These are phyloP conservation scores for Populus hybrid DNA, from an alignment of 441 rosid genomes.

Conservation along the genomic window DNA sequence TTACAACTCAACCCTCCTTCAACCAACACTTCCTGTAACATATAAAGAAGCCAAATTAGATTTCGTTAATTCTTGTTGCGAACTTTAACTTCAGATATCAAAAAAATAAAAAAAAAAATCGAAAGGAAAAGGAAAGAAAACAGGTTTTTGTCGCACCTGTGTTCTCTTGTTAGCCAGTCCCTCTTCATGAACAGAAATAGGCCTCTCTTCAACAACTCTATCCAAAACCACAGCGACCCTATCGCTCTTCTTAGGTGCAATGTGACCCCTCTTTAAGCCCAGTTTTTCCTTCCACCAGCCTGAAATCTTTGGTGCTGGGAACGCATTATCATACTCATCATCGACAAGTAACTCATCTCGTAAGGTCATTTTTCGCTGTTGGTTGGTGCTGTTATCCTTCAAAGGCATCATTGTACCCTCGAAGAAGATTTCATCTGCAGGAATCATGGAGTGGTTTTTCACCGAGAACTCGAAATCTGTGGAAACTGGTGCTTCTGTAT, in stretches of 20 bases:
- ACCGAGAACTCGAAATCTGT: slow-evolving; percentile 82
- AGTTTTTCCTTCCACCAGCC: slow-evolving; percentile 78
- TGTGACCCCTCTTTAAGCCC: slow-evolving; percentile 37
- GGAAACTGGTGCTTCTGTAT: slow-evolving; percentile 91
- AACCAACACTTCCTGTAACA: slow-evolving; percentile 21
- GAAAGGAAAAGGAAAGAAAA: not conserved
- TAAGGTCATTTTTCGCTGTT: slow-evolving; percentile 49
- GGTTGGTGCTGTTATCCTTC: slow-evolving; percentile 39
- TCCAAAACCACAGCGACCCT: slow-evolving; percentile 25
- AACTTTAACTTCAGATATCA: not conserved
- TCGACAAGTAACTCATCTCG: slow-evolving; percentile 52
- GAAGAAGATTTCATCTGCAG: slow-evolving; percentile 86
- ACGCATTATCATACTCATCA: slow-evolving; percentile 26
- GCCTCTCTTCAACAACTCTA: slow-evolving; percentile 34
- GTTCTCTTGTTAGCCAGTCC: slow-evolving; percentile 18
- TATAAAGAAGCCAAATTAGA: not conserved
- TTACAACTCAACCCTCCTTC: slow-evolving; percentile 12
- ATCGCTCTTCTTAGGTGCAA: slow-evolving; percentile 27
- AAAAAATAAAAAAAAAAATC: not conserved
- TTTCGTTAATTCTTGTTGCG: not conserved
- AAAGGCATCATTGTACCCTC: slow-evolving; percentile 75
- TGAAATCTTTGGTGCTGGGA: slow-evolving; percentile 37
- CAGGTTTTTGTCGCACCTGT: slow-evolving; percentile 21
- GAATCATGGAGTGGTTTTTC: slow-evolving; percentile 44
- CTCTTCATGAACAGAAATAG: slow-evolving; percentile 15